These are phyloP conservation scores for Haplosporangium sp. DNA, from an alignment of 371 early-diverging fungal species.

Conservation along the genomic window DNA sequence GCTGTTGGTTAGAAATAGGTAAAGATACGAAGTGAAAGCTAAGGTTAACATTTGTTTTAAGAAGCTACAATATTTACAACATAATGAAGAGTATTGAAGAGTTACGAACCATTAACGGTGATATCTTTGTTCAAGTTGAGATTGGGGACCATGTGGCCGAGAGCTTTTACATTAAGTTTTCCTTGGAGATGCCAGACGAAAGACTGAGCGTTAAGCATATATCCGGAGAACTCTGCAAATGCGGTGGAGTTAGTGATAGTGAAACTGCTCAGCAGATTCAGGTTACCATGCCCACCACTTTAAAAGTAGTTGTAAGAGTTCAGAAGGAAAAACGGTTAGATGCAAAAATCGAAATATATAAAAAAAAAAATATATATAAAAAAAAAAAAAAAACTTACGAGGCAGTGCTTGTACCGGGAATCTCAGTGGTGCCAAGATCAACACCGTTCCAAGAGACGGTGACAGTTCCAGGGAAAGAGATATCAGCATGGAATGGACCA, in stretches of 20 bases:
- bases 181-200: constrained; percentile 69
- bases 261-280: constrained; percentile 62
- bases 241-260: constrained; percentile 57
- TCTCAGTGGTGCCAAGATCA: constrained; percentile 60
- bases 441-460: constrained; percentile 65
- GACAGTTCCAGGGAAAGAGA: constrained; percentile 65
- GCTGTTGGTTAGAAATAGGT: constrained; percentile 12
- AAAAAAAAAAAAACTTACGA: constrained; percentile 33
- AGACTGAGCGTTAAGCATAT: constrained; percentile 65
- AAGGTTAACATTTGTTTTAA: neutral
- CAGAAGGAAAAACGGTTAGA: too few species aligned
- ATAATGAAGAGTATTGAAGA: too few species aligned
- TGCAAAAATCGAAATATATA: too few species aligned
- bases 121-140: constrained; percentile 51
- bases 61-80: too few species aligned
- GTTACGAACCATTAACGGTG: constrained; percentile 58
- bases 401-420: constrained; percentile 57
- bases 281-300: constrained; percentile 61
- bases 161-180: constrained; percentile 65
- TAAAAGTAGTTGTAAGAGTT: too few species aligned
- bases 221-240: constrained; percentile 65
- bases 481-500: constrained; percentile 69
- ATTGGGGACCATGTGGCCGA: constrained; percentile 64
- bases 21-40: too few species aligned
- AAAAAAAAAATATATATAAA: too few species aligned